Evolutionary conservation across 2,329 filamentous ascomycete species (phyloP), one percentile per base, ranked within the genome.

Genomic region (Pseudogymnoascus sp.): DNA sequence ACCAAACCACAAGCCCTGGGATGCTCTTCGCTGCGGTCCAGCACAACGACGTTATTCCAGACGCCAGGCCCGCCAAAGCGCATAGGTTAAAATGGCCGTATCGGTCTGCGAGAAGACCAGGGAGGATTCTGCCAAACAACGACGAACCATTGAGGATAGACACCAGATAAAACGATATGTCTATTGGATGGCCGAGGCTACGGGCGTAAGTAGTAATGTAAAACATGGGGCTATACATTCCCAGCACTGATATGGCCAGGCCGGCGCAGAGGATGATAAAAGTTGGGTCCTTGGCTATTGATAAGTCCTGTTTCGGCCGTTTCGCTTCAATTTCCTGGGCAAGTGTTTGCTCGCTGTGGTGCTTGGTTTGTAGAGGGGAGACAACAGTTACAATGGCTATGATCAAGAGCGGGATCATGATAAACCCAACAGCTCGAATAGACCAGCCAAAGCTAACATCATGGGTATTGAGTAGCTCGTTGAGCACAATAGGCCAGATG

Each of bases 401-500:
- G 3, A 42, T 29, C 25, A 68, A 60, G 5, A 67, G 39, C 12
- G 65, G 66, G 18, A 69, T 40, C 65, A 67, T 66, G 48, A 71
- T 67, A 58, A 68, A 69, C 5, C 61, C 67, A 2, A 45, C 45
- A 10, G 65, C 67, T 3, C 67, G 65, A 9, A 70, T 62, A 7
- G 63, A 58, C 68, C 68, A 71, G 27, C 63, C 69, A 58, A 73
- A 75, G 3, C 72, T 67, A 33, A 73, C 63, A 4, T 55, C 61
- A 35, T 61, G 58, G 12, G 67, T 39, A 8, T 66, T 63, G 18
- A 74, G 64, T 15, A 75, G 66, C 10, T 66, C 66, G 12, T 68
- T 63, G 1, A 74, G 61, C 60, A 69, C 67, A 13, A 74, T 72
- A 1, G 73, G 73, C 68, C 68, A 74, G 42, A 74, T 64, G 4